Percentiles rank a stretch among this genome's conserved stretches.
Conservation (phyloP, 176 grass and related monocot species). For the Bonia amplexicaulis region DNA sequence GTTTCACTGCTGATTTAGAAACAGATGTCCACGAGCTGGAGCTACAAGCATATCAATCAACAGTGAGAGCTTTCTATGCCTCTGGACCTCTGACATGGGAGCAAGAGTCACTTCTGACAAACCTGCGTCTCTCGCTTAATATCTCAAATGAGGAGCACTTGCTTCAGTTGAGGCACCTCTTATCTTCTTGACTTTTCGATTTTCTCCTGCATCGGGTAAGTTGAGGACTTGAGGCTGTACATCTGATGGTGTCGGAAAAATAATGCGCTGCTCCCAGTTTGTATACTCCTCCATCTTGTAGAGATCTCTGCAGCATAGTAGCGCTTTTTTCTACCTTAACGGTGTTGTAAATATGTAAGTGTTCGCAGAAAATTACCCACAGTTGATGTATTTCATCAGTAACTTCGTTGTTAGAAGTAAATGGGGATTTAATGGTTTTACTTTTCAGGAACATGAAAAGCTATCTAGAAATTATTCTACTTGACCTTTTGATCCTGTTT, state of each 20-base stretch:
- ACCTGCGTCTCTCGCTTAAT: conserved; percentile 57
- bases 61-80: conserved; percentile 38
- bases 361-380: not conserved
- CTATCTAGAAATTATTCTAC: not conserved
- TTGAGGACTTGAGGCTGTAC: not conserved
- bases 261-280: not conserved
- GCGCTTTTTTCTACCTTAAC: not conserved
- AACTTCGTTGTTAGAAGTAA: conserved; percentile 4
- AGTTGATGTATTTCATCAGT: not conserved
- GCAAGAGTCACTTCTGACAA: conserved; percentile 62
- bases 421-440: not conserved
- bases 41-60: conserved; percentile 54
- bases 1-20: not conserved
- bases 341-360: conserved; percentile 14
- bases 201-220: not conserved
- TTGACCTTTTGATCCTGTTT: not conserved
- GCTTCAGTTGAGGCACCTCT: conserved; percentile 49
- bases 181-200: conserved; percentile 34
- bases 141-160: conserved; percentile 64
- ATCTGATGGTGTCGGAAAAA: not conserved
- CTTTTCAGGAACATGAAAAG: not conserved
- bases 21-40: conserved; percentile 45
- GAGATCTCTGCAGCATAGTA: not conserved
- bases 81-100: conserved; percentile 54
- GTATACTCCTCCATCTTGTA: not conserved